Conservation (phyloP, 176 grass and related monocot genomes). For the Musa acuminata region DNA sequence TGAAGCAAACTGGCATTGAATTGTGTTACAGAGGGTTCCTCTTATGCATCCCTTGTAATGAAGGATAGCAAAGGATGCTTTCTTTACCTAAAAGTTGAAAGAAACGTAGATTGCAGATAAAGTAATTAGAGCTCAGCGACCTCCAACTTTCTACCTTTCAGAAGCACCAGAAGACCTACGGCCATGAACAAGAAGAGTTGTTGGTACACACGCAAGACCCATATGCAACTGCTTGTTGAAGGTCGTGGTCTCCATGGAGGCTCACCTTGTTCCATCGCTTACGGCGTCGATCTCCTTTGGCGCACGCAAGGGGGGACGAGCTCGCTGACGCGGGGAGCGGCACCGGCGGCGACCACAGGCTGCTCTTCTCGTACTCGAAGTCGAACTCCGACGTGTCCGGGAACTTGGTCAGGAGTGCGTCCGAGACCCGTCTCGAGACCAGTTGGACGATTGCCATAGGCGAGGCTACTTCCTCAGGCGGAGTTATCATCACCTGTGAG, state of each 20-base stretch:
- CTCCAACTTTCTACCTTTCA: not conserved
- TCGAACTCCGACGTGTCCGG: conserved; percentile 59
- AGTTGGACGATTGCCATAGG: conserved; percentile 29
- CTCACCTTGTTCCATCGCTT: not conserved
- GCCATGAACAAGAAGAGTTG: not conserved
- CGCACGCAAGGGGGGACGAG: not conserved
- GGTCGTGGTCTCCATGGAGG: not conserved
- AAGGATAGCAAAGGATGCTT: too few species aligned
- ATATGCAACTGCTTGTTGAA: not conserved
- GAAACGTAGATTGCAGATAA: not conserved
- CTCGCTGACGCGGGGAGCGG: conserved; percentile 25
- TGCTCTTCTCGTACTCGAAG: conserved; percentile 70
- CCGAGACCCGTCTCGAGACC: conserved; percentile 55
- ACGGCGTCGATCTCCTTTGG: not conserved
- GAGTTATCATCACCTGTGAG: not conserved
- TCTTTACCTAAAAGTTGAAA: too few species aligned
- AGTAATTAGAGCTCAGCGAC: not conserved
- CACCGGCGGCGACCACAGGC: conserved; percentile 80
- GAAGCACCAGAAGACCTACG: not conserved
- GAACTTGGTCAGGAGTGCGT: conserved; percentile 64
- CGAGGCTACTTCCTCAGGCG: not conserved
- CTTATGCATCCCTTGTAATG: too few species aligned
- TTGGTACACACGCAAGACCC: not conserved
- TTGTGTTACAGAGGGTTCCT: too few species aligned
- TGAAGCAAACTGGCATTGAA: too few species aligned